Evolutionary conservation across 139 green algal genomes (phyloP), one percentile per base, ranked within the genome.

Genomic region (Chlorella sorokiniana): DNA sequence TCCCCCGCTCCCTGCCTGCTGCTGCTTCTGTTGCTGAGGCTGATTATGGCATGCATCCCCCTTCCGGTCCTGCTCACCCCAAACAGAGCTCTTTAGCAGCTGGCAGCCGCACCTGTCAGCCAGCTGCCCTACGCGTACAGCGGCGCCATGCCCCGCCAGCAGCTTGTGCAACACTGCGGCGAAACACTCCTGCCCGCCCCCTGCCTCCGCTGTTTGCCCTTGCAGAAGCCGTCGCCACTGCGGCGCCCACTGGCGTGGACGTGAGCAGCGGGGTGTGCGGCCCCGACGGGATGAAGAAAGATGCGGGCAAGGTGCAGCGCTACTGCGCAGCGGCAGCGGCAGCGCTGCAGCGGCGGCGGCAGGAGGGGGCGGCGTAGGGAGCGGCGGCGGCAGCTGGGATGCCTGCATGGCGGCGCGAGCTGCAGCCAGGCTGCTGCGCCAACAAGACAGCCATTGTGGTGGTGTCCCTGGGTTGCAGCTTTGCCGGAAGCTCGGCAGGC

Each of bases 211-310:
- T 35, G 3, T 37, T 67, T 67, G 16, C 31, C 18, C 48, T 51
- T 52, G 56, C 69, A 62, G 81, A 87, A 1, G 94, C 93, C 20
- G 87, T 94, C n/a, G 45, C 18, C 2, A 85, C 83, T 0, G 86
- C 90, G 0, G 37, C 41, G 1, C 94, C 94, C 16, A 84, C 77
- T 8, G 92, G 76, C 16, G 94, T 97, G 85, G 94, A 97, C 75
- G 94, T 96, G 18, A 94, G 92, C 27, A 96, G 91, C 59, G 94
- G 94, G 1, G 94, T 97, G 40, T 93, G 89, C 67, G 86, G 84
- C 0, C 73, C 87, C 6, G 90, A 94, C 65, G 91, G 90, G 9
- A 31, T 93, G 59, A 72, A 44, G 11, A 93, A 93, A 41, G 89
- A 93, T 56, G 3, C 38, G 22, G 69, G 67, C 20, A 88, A 88